These are phyloP conservation scores for Suillus decipiens DNA, from an alignment of 768 basidiomycete species.

Conservation along the genomic window DNA sequence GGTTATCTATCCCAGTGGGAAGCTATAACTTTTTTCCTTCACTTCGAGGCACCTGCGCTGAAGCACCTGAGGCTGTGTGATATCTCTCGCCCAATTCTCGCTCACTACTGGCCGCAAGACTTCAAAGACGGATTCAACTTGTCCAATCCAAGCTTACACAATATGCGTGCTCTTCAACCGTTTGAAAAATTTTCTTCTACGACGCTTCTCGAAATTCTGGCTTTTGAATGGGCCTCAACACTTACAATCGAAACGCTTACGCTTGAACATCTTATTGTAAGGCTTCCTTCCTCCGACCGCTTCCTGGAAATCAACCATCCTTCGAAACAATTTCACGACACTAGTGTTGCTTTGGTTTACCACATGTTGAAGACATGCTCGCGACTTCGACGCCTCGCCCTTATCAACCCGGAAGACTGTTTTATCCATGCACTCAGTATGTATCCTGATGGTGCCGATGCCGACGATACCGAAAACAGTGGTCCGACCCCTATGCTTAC, in stretches of 20 bases:
- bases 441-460: neutral
- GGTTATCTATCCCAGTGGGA: slow-evolving; percentile 13
- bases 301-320: neutral
- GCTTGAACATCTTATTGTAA: neutral
- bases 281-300: neutral
- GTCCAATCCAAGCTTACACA: neutral
- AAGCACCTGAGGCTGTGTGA: slow-evolving; percentile 11
- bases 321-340: neutral
- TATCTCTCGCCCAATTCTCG: neutral
- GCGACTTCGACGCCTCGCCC: neutral
- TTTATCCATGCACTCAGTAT: slow-evolving; percentile 11
- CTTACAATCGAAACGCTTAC: slow-evolving; percentile 12
- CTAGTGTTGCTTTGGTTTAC: neutral
- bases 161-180: neutral
- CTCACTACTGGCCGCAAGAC: neutral
- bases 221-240: neutral
- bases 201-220: slow-evolving; percentile 7
- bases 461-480: neutral
- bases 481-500: neutral
- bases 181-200: slow-evolving; percentile 3
- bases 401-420: slow-evolving; percentile 1
- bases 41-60: slow-evolving; percentile 7
- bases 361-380: neutral
- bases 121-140: neutral
- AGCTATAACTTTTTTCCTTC: neutral